These are phyloP conservation scores for Dunaliella primolecta DNA, from an alignment of 139 green algal species.

Conservation along the genomic window DNA sequence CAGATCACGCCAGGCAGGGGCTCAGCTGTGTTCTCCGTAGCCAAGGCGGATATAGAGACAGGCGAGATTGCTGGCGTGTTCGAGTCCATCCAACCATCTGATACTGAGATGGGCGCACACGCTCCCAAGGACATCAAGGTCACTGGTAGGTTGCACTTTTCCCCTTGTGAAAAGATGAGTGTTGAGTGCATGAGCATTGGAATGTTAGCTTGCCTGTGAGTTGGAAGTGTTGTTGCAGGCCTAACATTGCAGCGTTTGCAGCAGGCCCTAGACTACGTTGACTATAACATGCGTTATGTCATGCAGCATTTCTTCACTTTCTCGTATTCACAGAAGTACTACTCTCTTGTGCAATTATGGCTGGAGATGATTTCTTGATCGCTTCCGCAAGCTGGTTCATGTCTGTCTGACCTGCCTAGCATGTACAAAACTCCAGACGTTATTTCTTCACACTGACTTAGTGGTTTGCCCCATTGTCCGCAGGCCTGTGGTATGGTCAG, in stretches of 20 bases:
- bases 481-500: constrained; percentile 34
- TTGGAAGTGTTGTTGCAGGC: background rate
- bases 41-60: constrained; percentile 83
- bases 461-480: background rate
- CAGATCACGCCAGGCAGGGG: constrained; percentile 71
- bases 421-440: too few relatives aligned
- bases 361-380: background rate
- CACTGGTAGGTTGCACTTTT: constrained; percentile 80
- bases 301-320: background rate
- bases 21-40: constrained; percentile 84
- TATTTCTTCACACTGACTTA: too few relatives aligned
- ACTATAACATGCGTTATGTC: background rate
- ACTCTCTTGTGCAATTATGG: background rate
- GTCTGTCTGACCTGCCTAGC: background rate
- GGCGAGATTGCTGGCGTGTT: constrained; percentile 95
- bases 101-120: constrained; percentile 98
- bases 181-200: too few relatives aligned
- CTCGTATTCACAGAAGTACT: background rate
- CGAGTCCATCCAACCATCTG: constrained; percentile 96
- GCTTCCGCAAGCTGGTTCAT: background rate
- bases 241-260: background rate
- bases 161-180: too few relatives aligned
- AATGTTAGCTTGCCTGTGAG: background rate
- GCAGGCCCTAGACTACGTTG: background rate
- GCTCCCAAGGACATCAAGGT: constrained; percentile 99